Percentiles rank a stretch among this genome's conserved stretches.
phyloP scores from a whole-genome alignment of 2,329 filamentous ascomycete genomes.

The Xylariaceae sp. region DNA sequence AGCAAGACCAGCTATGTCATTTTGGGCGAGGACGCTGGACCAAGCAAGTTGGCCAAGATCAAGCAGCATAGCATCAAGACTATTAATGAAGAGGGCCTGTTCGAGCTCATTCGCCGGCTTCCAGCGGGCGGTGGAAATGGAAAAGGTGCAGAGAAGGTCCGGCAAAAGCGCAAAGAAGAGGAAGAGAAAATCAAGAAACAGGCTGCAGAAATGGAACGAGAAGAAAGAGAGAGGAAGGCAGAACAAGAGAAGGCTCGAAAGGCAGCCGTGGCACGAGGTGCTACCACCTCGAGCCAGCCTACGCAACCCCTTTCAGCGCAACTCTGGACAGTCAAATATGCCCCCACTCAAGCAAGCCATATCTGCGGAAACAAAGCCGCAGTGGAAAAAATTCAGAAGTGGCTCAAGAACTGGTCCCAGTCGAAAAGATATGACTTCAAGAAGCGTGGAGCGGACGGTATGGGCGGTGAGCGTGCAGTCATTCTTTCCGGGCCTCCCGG shows the following conservation, averaged over 20 bases:
- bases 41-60: slow-evolving; percentile 89
- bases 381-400: slow-evolving; percentile 85
- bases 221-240: slow-evolving; percentile 62
- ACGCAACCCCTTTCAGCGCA: slow-evolving; percentile 52
- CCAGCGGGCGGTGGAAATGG: slow-evolving; percentile 85
- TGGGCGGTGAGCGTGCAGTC: slow-evolving; percentile 79
- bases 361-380: slow-evolving; percentile 93
- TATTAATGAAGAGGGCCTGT: slow-evolving; percentile 90
- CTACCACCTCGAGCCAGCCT: slow-evolving; percentile 36
- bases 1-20: slow-evolving; percentile 94
- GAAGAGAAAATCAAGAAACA: slow-evolving; percentile 78
- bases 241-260: slow-evolving; percentile 56
- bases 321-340: slow-evolving; percentile 94
- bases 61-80: slow-evolving; percentile 77
- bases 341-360: slow-evolving; percentile 77
- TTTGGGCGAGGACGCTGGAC: slow-evolving; percentile 85
- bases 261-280: slow-evolving; percentile 43
- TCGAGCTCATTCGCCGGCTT: slow-evolving; percentile 75
- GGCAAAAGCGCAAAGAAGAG: slow-evolving; percentile 81
- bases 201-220: slow-evolving; percentile 79
- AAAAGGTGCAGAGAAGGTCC: slow-evolving; percentile 80
- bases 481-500: slow-evolving; percentile 94
- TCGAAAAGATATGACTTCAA: slow-evolving; percentile 79
- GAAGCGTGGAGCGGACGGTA: slow-evolving; percentile 77
- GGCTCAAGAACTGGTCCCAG: slow-evolving; percentile 81